Evolutionary conservation across 129 eudicot genomes (phyloP), one percentile per base, ranked within the genome.

Genomic region (Arctium minus): DNA sequence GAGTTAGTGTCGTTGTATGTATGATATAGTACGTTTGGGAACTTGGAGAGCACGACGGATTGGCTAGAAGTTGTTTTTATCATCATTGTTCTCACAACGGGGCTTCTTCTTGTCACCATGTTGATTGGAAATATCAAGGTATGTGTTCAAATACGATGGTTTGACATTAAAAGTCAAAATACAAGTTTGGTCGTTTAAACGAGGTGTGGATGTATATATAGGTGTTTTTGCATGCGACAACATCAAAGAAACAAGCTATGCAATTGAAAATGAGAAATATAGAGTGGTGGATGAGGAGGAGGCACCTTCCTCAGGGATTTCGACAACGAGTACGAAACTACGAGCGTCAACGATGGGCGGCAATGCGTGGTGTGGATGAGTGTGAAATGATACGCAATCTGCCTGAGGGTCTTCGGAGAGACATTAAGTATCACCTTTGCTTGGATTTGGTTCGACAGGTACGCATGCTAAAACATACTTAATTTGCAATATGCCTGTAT

Each of bases 351-450:
- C 87, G 97, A 1, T 96, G 99, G 99, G 98, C 99, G 0, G 99
- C 99, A 40, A 96, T 92, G 99, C 96, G 99, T 12, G 99, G 99
- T n/a, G 99, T 96, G 0, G 98, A 96, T 46, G 99, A 96, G 83
- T 93, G 97, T 80, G 99, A 96, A 82, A 96, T 96, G 98, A 93
- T 92, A 10, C 83, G 92, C 8, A 96, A 96, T 80, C 96, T 96
- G 35, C 99, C 99, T 0, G 99, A 96, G 82, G 97, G 99, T 6
- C 97, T 96, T 10, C 88, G 99, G 76, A 92, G 98, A 87, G 99
- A 96, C 89, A 96, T 96, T 83, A 96, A 96, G 87, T 93, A 96
- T 75, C 98, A 96, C 77, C 94, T 96, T 38, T 96, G 99, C 73
- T 88, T 96, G 78, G 99, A 96, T 77, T 89, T 96, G 86, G 97